Evolutionary conservation across 257 asterid species (phyloP), one percentile per base, ranked within the genome.

Genomic region (Nicotiana obtusifolia): DNA sequence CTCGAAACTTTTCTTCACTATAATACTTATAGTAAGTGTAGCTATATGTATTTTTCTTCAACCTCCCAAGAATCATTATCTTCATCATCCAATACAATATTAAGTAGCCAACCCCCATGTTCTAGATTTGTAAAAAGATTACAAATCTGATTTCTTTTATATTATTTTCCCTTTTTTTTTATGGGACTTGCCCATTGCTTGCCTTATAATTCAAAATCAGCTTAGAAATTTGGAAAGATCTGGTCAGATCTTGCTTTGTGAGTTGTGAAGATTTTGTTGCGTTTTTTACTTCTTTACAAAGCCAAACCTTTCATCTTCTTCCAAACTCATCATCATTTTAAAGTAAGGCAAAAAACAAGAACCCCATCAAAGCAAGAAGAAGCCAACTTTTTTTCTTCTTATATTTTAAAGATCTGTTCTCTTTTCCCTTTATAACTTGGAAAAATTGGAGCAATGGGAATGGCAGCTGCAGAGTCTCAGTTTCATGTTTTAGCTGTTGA

Each of bases 221-320:
- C 85, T 89, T 89, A 88, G 86, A 81, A 86, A 57, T 84, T 85
- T 83, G 80, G 87, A 77, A 81, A 89, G 86, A 87, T 90, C 90
- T 90, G 93, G 89, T 87, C 93, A 90, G 97, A 93, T 91, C 95
- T 94, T 91, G 95, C 92, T 91, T 91, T 90, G 86, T 91, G 89
- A 87, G 87, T 81, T 90, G 92, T 89, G 91, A 35, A 73, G 92
- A 90, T 86, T 90, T 93, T 91, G 37, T 64, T 80, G 15, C 54
- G 87, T 73, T 47, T 73, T 44, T 73, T 73, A 73, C 79, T 73
- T 73, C 41, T 88, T 84, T 91, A 89, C 94, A 86, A 91, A 87
- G 83, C 84, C 35, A 80, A 83, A 85, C 88, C 83, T 68, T 60
- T 57, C 73, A 17, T 16, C 26, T 61, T 76, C 54, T 49, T 53